Evolutionary conservation across 495 filamentous ascomycete species (phyloP).

Genomic region (Tuber aestivum): DNA sequence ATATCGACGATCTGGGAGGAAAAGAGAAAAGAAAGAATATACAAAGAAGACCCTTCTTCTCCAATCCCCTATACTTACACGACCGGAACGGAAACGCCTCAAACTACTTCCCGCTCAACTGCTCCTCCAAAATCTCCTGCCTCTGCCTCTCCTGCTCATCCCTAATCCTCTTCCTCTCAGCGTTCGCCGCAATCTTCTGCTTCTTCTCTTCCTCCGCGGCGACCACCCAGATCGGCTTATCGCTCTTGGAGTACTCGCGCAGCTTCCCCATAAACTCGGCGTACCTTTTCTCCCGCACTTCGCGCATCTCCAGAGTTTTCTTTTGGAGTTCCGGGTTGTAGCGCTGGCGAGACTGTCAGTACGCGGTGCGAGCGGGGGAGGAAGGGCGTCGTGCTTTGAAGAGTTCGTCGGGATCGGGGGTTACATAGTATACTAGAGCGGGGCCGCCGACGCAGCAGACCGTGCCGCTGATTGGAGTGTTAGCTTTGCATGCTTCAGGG

Average conservation of each 20-base stretch:
- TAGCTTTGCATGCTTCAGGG: background rate
- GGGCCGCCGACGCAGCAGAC: conserved; percentile 75
- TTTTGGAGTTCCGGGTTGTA: conserved; percentile 93
- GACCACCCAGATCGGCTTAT: conserved; percentile 80
- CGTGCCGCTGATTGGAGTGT: conserved; percentile 52
- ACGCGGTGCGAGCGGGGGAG: background rate
- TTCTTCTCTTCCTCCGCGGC: conserved; percentile 59
- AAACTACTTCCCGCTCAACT: conserved; percentile 25
- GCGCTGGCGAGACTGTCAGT: conserved; percentile 47
- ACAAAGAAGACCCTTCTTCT: background rate
- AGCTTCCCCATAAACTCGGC: conserved; percentile 75
- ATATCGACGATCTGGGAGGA: background rate
- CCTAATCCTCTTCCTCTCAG: conserved; percentile 50
- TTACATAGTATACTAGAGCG: conserved; percentile 69
- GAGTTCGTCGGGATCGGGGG: conserved; percentile 84
- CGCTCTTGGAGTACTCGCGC: conserved; percentile 82
- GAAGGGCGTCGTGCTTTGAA: conserved; percentile 52
- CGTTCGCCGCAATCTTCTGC: conserved; percentile 50
- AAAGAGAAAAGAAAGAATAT: background rate
- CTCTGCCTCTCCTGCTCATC: conserved; percentile 59
- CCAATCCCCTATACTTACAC: background rate
- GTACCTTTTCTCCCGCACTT: conserved; percentile 71
- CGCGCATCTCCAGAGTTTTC: conserved; percentile 66
- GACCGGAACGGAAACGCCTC: background rate
- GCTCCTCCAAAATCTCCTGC: conserved; percentile 51